Base-by-base conservation (phyloP, 495 filamentous ascomycete genomes). In the Penicillium turbatum region DNA sequence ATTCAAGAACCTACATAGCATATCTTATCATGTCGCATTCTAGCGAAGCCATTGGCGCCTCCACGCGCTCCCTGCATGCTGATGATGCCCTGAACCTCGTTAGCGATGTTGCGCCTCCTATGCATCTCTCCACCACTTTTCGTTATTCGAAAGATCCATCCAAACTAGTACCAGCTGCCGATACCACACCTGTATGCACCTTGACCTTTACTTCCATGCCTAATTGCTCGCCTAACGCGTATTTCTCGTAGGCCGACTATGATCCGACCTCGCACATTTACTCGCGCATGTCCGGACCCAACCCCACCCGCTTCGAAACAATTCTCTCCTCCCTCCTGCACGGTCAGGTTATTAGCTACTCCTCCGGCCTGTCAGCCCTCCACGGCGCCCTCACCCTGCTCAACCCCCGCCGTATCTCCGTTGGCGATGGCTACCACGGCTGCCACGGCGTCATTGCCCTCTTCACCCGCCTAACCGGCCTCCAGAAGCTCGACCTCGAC, bases 111-210 rank as follows among this genome's bases (percentile, higher is more conserved):
- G 88, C 91, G 31, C 90, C 92, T 47, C 79, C 90, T 1, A 76
- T 97, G 58, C 92, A 96, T 67, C 79, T 92, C 58, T 86, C 89
- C 39, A 95, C 92, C 12, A 96, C 88, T 13, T 96, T 88, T 71
- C 84, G 90, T 51, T 97, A 96, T 65, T 72, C 81, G 26, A 61
- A 72, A 11, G 75, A 92, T 63, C 89, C 89, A 1, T 74, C 83
- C 7, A 60, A 81, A 2, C 76, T 95, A 40, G 56, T 72, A 34
- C 75, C 80, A 11, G 54, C 61, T 11, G 63, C 65, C 8, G 75
- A 82, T 58, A 51, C 29, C 43, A 53, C 41, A 11, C 41, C 38
- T 26, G 72, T 74, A 68, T 62, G 72, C 7, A 19, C 2, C 24
- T 37, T 43, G 24, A 16, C 26, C 45, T 44, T 24, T 30, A 9